Evolutionary conservation across 1,284 basidiomycete genomes (phyloP).

Genomic region (Melanopsichium pennsylvanicum): DNA sequence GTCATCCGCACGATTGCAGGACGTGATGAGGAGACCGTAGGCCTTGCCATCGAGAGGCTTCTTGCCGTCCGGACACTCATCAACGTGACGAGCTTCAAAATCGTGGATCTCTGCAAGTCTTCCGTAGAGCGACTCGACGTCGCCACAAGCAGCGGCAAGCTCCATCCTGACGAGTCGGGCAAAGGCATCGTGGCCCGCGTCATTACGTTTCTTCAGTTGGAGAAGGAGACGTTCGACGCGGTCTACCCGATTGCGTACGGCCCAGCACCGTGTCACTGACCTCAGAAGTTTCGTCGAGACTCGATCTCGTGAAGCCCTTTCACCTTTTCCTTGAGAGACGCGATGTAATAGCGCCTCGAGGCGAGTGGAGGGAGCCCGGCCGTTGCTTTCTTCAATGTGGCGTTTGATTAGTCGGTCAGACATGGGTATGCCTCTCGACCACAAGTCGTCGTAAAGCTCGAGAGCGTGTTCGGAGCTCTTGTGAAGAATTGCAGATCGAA

Average conservation of each 20-base stretch:
- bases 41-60: constrained; percentile 10
- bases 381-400: constrained; percentile 2
- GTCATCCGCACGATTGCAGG: constrained; percentile 29
- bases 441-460: constrained; percentile 28
- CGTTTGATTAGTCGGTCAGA: neutral
- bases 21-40: constrained; percentile 18
- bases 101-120: constrained; percentile 18
- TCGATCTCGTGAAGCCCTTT: neutral
- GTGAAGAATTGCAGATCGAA: constrained; percentile 16
- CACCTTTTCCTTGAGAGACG: too few relatives aligned
- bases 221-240: constrained; percentile 4
- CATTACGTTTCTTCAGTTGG: constrained; percentile 1
- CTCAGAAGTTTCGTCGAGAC: constrained; percentile 1
- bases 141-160: constrained; percentile 28
- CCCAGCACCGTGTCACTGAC: constrained; percentile 20
- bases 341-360: constrained; percentile 21
- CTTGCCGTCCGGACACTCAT: constrained; percentile 10
- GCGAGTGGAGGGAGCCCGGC: constrained; percentile 8
- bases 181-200: constrained; percentile 3
- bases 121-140: constrained; percentile 16
- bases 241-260: constrained; percentile 21
- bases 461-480: constrained; percentile 12
- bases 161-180: neutral
- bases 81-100: constrained; percentile 8
- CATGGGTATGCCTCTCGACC: constrained; percentile 28